phyloP scores from a whole-genome alignment of 768 basidiomycete species.

The Pisolithus orientalis region DNA sequence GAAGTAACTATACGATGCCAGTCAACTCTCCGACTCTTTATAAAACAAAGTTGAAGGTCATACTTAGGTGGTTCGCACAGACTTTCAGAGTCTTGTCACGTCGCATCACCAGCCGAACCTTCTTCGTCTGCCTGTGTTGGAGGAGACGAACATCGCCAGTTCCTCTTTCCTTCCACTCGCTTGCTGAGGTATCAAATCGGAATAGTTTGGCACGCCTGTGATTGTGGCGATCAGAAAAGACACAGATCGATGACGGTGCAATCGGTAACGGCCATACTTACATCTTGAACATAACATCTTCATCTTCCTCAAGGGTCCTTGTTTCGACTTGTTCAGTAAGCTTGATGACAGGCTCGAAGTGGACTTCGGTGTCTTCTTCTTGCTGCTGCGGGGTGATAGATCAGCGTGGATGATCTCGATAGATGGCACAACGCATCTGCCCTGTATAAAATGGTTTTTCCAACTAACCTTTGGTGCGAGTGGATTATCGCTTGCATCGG shows the following conservation, averaged over 20 bases:
- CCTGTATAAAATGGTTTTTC: not conserved
- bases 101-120: constrained; percentile 95
- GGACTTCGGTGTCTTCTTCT: constrained; percentile 79
- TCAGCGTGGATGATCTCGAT: constrained; percentile 25
- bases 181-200: constrained; percentile 71
- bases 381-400: constrained; percentile 24
- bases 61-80: constrained; percentile 96
- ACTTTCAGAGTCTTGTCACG: constrained; percentile 99
- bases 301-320: constrained; percentile 94
- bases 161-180: constrained; percentile 98
- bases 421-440: constrained; percentile 1
- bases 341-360: constrained; percentile 95
- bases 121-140: constrained; percentile 82
- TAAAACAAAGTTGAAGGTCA: constrained; percentile 19
- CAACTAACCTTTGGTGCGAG: constrained; percentile 65
- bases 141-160: constrained; percentile 95
- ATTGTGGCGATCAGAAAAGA: constrained; percentile 12
- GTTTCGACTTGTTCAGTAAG: constrained; percentile 94
- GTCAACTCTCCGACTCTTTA: not conserved
- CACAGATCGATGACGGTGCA: constrained; percentile 1
- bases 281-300: constrained; percentile 94
- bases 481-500: constrained; percentile 49
- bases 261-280: constrained; percentile 38
- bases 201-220: constrained; percentile 95
- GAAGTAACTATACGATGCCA: constrained; percentile 51